Evolutionary conservation across 305 asterid genomes (phyloP).

Genomic region (Fraxinus albicans): DNA sequence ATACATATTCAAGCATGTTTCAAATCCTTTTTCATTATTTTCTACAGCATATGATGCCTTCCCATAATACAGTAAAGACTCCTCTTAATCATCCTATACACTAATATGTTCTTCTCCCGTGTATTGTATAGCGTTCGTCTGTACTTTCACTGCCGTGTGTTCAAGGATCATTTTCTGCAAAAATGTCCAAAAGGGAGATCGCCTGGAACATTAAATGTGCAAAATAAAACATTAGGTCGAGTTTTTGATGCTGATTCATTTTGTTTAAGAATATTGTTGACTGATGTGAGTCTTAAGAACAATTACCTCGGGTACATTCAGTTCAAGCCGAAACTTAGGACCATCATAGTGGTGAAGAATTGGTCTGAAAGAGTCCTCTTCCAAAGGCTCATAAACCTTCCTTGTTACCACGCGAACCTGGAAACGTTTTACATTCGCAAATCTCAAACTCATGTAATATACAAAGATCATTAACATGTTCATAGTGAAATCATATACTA

Average conservation of each 20-base stretch:
- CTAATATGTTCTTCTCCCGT: neutral
- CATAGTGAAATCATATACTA: neutral
- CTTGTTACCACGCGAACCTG: slow-evolving; percentile 85
- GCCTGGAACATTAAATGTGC: slow-evolving; percentile 48
- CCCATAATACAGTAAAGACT: neutral
- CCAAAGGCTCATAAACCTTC: slow-evolving; percentile 88
- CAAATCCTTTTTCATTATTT: neutral
- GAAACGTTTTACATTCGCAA: neutral
- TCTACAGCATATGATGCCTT: neutral
- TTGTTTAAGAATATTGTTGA: neutral
- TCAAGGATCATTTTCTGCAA: slow-evolving; percentile 42
- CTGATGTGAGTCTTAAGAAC: neutral
- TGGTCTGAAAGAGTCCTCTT: slow-evolving; percentile 97
- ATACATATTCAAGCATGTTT: neutral
- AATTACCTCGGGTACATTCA: slow-evolving; percentile 85
- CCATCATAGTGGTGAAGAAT: slow-evolving; percentile 96
- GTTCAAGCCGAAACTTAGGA: slow-evolving; percentile 94
- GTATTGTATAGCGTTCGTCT: neutral
- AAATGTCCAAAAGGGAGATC: slow-evolving; percentile 81
- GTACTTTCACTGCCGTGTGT: neutral
- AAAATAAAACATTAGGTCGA: neutral
- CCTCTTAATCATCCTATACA: neutral
- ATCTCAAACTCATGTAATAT: neutral
- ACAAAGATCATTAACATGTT: neutral
- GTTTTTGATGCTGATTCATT: neutral